These are phyloP conservation scores for Phytophthora capsici DNA, from an alignment of 352 stramenopile species.

Conservation along the genomic window DNA sequence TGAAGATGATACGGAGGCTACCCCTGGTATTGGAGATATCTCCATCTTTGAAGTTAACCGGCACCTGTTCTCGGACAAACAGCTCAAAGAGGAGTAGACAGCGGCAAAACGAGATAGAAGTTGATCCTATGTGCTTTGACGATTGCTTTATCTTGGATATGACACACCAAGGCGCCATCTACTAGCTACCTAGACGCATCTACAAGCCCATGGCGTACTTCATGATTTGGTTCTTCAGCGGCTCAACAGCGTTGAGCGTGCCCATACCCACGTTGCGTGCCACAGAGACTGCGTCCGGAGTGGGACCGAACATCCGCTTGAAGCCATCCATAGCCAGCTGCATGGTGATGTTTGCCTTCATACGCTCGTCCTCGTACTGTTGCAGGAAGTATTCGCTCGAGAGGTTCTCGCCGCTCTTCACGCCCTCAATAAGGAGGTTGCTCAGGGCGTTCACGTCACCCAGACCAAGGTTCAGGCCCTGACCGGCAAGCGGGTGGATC, in stretches of 20 bases:
- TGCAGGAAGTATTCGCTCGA: conserved; percentile 78
- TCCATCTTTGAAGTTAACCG: conserved; percentile 76
- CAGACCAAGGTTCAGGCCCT: conserved; percentile 96
- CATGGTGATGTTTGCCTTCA: conserved; percentile 86
- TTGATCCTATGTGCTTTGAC: conserved; percentile 29
- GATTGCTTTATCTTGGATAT: conserved; percentile 24
- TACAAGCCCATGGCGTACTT: conserved; percentile 90
- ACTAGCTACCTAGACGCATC: conserved; percentile 18
- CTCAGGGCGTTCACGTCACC: conserved; percentile 89
- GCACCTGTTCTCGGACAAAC: conserved; percentile 52
- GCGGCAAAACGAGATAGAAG: conserved; percentile 24
- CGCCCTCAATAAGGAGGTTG: conserved; percentile 73
- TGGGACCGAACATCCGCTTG: conserved; percentile 87
- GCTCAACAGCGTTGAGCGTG: conserved; percentile 85
- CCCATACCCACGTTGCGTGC: conserved; percentile 89
- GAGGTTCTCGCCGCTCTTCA: conserved; percentile 82
- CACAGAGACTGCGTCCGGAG: conserved; percentile 70
- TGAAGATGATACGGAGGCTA: conserved; percentile 57
- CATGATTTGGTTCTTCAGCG: conserved; percentile 92
- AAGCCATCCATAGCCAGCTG: conserved; percentile 89
- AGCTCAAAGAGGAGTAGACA: conserved; percentile 34
- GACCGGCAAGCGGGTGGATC: conserved; percentile 95
- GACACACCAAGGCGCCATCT: conserved; percentile 18
- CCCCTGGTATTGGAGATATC: conserved; percentile 80
- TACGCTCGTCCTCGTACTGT: conserved; percentile 89